phyloP scores from a whole-genome alignment of 805 yeast genomes.

The Metschnikowia lochheadii region DNA sequence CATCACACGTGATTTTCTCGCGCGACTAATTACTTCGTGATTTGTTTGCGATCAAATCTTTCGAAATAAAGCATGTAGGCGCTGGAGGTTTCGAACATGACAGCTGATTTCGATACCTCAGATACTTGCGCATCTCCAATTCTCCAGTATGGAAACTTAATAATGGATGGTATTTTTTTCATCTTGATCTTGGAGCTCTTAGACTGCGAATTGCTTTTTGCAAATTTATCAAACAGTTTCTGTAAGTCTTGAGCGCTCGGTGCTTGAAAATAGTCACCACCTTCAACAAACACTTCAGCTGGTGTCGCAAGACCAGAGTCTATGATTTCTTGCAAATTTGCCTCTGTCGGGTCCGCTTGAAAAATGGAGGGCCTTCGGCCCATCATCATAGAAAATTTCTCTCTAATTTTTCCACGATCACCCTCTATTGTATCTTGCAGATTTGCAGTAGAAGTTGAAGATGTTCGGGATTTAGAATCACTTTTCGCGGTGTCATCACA shows the following conservation, averaged over 20 bases:
- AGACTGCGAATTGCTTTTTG: conserved; percentile 9
- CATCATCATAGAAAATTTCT: conserved; percentile 35
- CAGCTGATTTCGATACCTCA: conserved; percentile 56
- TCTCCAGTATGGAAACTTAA: conserved; percentile 73
- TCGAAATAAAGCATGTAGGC: conserved; percentile 87
- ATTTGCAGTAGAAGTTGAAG: conserved; percentile 16
- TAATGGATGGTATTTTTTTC: conserved; percentile 53
- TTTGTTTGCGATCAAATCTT: conserved; percentile 33
- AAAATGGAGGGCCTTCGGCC: conserved; percentile 39
- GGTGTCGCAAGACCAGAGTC: conserved; percentile 40
- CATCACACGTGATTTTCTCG: conserved; percentile 7
- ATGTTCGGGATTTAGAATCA: conserved; percentile 3
- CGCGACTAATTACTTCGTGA: conserved; percentile 8
- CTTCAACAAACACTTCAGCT: conserved; percentile 37
- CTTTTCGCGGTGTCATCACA: not conserved
- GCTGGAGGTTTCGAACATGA: conserved; percentile 65
- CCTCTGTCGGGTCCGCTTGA: conserved; percentile 36
- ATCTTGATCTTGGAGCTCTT: conserved; percentile 28
- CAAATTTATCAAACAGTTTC: conserved; percentile 11
- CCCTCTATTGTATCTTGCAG: conserved; percentile 13
- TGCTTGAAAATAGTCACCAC: conserved; percentile 25
- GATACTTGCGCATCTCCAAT: conserved; percentile 71
- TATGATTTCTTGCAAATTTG: conserved; percentile 35
- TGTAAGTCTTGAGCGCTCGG: conserved; percentile 16
- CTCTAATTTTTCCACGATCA: conserved; percentile 29